These are phyloP conservation scores for Scedosporium apiospermum DNA, from an alignment of 2,329 filamentous ascomycete genomes.

Conservation along the genomic window DNA sequence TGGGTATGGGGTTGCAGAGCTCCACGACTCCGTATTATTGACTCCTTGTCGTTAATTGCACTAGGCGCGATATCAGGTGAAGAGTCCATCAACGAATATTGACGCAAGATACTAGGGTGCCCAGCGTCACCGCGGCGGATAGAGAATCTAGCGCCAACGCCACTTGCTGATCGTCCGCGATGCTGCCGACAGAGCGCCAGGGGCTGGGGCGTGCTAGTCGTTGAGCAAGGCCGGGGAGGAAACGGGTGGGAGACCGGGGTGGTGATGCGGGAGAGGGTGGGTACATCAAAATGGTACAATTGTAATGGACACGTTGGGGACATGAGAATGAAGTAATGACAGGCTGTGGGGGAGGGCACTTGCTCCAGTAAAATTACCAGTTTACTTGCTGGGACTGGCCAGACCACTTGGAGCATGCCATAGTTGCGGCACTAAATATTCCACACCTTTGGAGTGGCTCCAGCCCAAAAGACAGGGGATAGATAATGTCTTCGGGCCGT, in stretches of 20 bases:
- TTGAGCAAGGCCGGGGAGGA: not conserved
- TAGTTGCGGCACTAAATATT: not conserved
- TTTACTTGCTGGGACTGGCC: not conserved
- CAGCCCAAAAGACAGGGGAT: not conserved
- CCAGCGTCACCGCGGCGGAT: not conserved
- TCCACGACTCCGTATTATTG: too few species aligned
- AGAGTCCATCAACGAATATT: not conserved
- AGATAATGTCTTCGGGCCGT: conserved; percentile 3
- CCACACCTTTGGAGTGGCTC: not conserved
- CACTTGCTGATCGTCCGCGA: conserved; percentile 2
- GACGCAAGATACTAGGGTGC: not conserved
- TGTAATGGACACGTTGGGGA: not conserved
- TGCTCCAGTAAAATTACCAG: too few species aligned
- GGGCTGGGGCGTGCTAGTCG: not conserved
- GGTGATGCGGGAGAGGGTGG: not conserved
- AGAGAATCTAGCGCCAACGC: not conserved
- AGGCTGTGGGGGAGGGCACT: too few species aligned
- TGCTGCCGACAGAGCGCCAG: not conserved
- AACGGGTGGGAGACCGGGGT: not conserved
- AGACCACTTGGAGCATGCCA: not conserved
- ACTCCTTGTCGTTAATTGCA: not conserved
- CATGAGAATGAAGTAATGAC: too few species aligned
- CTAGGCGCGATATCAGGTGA: not conserved
- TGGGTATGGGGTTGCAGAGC: too few species aligned
- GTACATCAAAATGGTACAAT: not conserved